These are phyloP conservation scores for Sanghuangporus sanghuang DNA, from an alignment of 1,284 basidiomycete species.

Conservation along the genomic window DNA sequence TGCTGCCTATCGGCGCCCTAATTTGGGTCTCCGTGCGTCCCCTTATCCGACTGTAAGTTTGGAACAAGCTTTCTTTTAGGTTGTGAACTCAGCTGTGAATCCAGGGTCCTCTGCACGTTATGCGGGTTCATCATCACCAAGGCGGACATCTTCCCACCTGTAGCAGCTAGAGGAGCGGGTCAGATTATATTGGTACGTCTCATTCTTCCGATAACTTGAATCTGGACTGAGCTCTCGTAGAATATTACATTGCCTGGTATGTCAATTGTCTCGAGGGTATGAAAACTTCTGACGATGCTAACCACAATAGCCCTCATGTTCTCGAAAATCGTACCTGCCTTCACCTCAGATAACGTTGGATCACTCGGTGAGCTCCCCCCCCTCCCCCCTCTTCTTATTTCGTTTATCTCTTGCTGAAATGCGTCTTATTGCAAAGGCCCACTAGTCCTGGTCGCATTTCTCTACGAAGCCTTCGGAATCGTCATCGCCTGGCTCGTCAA, in stretches of 20 bases:
- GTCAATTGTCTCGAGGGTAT: not conserved
- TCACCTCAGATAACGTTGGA: conserved; percentile 57
- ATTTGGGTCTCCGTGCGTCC: conserved; percentile 58
- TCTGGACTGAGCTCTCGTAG: conserved; percentile 26
- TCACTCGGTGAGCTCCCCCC: conserved; percentile 45
- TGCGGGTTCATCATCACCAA: conserved; percentile 57
- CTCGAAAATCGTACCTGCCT: conserved; percentile 72
- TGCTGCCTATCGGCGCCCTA: conserved; percentile 35
- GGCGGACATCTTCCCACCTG: conserved; percentile 51
- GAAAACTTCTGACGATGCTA: not conserved
- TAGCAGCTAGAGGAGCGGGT: conserved; percentile 53
- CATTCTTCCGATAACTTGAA: not conserved
- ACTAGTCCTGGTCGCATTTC: conserved; percentile 44
- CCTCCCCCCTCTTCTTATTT: not conserved
- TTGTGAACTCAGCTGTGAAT: not conserved
- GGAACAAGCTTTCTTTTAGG: not conserved
- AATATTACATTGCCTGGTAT: conserved; percentile 58
- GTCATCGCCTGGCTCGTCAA: conserved; percentile 51
- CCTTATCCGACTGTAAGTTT: conserved; percentile 50
- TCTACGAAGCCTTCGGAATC: conserved; percentile 52
- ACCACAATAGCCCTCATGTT: conserved; percentile 51
- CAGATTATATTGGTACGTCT: conserved; percentile 49
- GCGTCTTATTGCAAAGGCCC: conserved; percentile 38
- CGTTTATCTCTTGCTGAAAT: conserved; percentile 13
- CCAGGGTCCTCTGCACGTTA: conserved; percentile 46